Evolutionary conservation across 2,329 filamentous ascomycete species (phyloP).

Genomic region (Curvularia spicifera): DNA sequence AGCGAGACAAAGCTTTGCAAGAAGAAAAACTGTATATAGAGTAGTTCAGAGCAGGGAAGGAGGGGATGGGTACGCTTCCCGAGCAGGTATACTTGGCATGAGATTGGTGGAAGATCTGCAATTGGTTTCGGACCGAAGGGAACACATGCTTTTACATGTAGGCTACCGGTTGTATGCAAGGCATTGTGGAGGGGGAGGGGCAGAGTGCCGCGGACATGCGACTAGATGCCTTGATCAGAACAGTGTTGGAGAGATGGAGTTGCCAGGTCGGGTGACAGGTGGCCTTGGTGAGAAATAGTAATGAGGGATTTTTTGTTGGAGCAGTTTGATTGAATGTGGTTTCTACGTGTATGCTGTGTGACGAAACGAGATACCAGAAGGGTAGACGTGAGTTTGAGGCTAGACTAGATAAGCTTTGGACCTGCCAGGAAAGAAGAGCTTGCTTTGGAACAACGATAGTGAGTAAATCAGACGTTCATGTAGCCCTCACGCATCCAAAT

Average conservation of each 20-base stretch:
- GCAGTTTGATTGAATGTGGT: neutral
- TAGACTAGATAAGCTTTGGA: neutral
- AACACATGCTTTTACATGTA: neutral
- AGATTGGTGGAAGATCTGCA: conserved; percentile 17
- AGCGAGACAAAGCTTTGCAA: neutral
- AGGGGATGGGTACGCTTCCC: neutral
- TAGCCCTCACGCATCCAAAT: neutral
- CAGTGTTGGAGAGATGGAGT: neutral
- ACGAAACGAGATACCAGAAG: neutral
- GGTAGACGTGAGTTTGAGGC: neutral
- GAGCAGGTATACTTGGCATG: neutral
- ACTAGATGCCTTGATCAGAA: neutral
- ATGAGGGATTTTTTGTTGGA: neutral
- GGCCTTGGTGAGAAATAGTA: neutral
- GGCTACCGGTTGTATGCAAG: conserved; percentile 1
- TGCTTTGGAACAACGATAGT: neutral
- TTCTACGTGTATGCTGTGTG: neutral
- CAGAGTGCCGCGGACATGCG: neutral
- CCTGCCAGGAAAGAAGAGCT: neutral
- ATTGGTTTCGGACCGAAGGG: conserved; percentile 6
- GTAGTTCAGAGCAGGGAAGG: neutral
- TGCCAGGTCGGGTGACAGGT: neutral
- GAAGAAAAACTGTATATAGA: neutral
- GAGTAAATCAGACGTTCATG: neutral
- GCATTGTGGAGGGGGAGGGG: neutral